These are phyloP conservation scores for Penicillium fimorum DNA, from an alignment of 495 filamentous ascomycete genomes.

Conservation along the genomic window DNA sequence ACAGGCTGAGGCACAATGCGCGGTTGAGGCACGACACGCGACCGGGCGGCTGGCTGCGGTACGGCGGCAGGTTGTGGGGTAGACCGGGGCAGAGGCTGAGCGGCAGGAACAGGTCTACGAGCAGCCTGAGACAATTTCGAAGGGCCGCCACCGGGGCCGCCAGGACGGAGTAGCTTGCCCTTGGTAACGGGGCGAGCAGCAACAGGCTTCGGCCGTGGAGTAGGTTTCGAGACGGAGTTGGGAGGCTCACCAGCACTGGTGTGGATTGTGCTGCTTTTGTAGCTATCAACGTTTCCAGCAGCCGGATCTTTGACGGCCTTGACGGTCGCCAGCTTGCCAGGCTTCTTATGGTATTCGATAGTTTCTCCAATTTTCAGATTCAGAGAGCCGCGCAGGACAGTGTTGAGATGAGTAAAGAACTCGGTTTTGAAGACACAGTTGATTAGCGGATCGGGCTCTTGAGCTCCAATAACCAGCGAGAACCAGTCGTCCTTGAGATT, in stretches of 20 bases:
- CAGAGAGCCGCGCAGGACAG: conserved; percentile 70
- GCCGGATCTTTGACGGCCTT: conserved; percentile 87
- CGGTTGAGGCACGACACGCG: conserved; percentile 43
- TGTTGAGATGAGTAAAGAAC: conserved; percentile 86
- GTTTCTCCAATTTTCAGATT: conserved; percentile 75
- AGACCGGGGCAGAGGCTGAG: conserved; percentile 38
- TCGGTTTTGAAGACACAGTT: conserved; percentile 97
- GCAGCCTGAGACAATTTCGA: conserved; percentile 63
- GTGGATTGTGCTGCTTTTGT: conserved; percentile 92
- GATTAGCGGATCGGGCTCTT: conserved; percentile 88
- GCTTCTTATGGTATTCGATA: conserved; percentile 98
- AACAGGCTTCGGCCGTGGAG: conserved; percentile 79
- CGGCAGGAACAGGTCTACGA: conserved; percentile 32
- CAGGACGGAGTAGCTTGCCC: conserved; percentile 86
- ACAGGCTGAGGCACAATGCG: conserved; percentile 27
- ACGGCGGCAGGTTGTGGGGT: conserved; percentile 46
- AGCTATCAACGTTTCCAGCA: conserved; percentile 69
- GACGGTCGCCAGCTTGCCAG: conserved; percentile 81
- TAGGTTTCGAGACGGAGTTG: conserved; percentile 78
- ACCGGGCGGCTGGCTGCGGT: conserved; percentile 41
- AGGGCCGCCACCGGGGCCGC: conserved; percentile 78
- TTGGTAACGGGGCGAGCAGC: conserved; percentile 83
- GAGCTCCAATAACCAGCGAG: conserved; percentile 81
- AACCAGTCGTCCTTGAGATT: conserved; percentile 94
- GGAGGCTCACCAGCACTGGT: conserved; percentile 80